Base-by-base conservation (phyloP, 257 asterid genomes). In the Gentiana macrophylla region DNA sequence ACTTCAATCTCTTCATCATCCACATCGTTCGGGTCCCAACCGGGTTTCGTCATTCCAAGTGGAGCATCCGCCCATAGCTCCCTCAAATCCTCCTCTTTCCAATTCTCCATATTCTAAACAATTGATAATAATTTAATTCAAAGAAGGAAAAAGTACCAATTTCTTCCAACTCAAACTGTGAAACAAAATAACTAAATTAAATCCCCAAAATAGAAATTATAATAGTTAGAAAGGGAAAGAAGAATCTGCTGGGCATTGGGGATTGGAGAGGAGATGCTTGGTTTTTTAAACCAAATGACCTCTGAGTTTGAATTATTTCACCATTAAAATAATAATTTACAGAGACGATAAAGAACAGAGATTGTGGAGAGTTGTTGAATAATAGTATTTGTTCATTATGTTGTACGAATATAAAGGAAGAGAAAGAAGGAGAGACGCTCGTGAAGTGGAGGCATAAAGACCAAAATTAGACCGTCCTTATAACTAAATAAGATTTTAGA, bases 371-470 rank as follows among this genome's bases (percentile, higher is more conserved):
- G 56, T 8, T 13, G 12, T 3, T 7, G 53, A 34, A 32, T 12
- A 10, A 32, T 3, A 41, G 24, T 13, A 37, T 46, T 15, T 33
- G 56, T 53, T 32, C 12, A 62, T 37, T 45, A 33, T 44, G 56
- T 8, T 4, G 70, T 65, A 65, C 70, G 64, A 62, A 36, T 52
- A n/a, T 24, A 13, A 37, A 37, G 41, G 24, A 0, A 5, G 52
- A 52, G 60, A 59, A 60, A 52, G 43, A 49, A 32, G n/a, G 0
- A 37, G 12, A 56, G 38, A 48, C 36, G 24, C 48, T 61, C 63
- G 65, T 69, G 57, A 65, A 69, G 53, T 57, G 9, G 41, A 55
- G 69, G 74, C 74, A 46, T 66, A 43, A 59, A 54, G 61, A 63
- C 56, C 74, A 51, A 69, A 52, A 62, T 48, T 15, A 15, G 24